phyloP scores from a whole-genome alignment of 139 green algal species.

The Tetradesmus obliquus region DNA sequence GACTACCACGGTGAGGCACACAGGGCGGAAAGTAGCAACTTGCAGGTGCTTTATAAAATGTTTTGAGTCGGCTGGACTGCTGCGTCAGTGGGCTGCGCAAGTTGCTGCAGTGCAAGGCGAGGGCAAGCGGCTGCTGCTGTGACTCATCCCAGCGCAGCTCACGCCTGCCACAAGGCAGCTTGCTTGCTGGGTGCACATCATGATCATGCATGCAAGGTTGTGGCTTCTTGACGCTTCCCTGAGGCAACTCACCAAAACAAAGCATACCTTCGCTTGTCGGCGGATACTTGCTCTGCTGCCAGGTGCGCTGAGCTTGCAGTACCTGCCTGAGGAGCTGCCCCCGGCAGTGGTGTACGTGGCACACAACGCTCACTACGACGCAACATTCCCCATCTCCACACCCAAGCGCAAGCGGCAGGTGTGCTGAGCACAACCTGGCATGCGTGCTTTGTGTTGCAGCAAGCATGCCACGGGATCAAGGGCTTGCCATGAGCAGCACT shows the following conservation, averaged over 20 bases:
- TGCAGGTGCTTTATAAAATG: no score
- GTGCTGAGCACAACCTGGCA: background rate
- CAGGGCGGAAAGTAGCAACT: no score
- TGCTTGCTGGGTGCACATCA: background rate
- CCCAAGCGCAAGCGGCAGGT: conserved; percentile 13
- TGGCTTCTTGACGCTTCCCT: background rate
- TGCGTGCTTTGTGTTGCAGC: background rate
- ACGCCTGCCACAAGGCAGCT: background rate
- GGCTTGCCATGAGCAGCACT: background rate
- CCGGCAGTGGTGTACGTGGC: conserved; percentile 48
- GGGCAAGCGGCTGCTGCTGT: no score
- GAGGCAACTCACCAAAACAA: no score
- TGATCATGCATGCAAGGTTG: background rate
- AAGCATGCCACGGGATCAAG: no score
- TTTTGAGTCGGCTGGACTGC: no score
- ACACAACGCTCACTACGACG: conserved; percentile 59
- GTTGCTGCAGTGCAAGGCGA: background rate
- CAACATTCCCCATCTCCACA: conserved; percentile 35
- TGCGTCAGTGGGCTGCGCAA: no score
- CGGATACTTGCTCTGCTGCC: background rate
- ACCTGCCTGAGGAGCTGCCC: conserved; percentile 40
- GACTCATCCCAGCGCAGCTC: no score
- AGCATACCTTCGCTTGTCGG: no score
- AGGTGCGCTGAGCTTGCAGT: conserved; percentile 46
- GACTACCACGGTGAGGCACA: conserved; percentile 31